Conservation (phyloP, 306 rosid species). For the Cucurbita moschata region DNA sequence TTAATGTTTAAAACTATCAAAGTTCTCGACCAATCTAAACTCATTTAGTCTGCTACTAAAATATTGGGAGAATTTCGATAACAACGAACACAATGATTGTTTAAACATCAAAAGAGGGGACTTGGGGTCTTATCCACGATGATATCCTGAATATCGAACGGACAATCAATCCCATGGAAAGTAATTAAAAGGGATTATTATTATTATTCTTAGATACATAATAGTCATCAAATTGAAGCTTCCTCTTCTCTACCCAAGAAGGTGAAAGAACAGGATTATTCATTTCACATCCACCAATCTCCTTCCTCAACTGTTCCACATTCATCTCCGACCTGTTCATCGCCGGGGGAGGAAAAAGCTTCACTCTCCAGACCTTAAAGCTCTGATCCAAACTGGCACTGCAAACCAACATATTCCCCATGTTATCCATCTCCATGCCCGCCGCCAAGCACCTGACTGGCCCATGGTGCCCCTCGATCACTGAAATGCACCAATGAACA, state of each 20-base stretch:
- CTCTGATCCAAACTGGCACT: conserved; percentile 52
- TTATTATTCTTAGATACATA: not conserved
- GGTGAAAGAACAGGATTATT: conserved; percentile 33
- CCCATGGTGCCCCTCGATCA: conserved; percentile 40
- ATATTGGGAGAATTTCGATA: too few relatives aligned
- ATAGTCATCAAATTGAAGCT: not conserved
- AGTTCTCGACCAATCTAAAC: too few relatives aligned
- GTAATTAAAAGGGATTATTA: not conserved
- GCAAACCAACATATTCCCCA: conserved; percentile 28
- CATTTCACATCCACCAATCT: conserved; percentile 21
- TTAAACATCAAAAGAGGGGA: too few relatives aligned
- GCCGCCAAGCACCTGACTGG: conserved; percentile 44
- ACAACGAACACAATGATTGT: too few relatives aligned
- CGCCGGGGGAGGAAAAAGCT: conserved; percentile 21
- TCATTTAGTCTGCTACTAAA: too few relatives aligned
- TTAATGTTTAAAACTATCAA: too few relatives aligned
- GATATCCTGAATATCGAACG: too few relatives aligned
- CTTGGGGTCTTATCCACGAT: too few relatives aligned
- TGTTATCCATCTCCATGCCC: conserved; percentile 23
- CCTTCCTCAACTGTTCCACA: conserved; percentile 10
- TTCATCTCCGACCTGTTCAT: too few relatives aligned
- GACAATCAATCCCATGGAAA: too few relatives aligned
- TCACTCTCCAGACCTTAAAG: conserved; percentile 43
- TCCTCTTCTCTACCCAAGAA: conserved; percentile 29
- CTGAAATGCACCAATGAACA: conserved; percentile 28